These are phyloP conservation scores for Davidsoniella neocaledoniae DNA, from an alignment of 2,329 filamentous ascomycete genomes.

Conservation along the genomic window DNA sequence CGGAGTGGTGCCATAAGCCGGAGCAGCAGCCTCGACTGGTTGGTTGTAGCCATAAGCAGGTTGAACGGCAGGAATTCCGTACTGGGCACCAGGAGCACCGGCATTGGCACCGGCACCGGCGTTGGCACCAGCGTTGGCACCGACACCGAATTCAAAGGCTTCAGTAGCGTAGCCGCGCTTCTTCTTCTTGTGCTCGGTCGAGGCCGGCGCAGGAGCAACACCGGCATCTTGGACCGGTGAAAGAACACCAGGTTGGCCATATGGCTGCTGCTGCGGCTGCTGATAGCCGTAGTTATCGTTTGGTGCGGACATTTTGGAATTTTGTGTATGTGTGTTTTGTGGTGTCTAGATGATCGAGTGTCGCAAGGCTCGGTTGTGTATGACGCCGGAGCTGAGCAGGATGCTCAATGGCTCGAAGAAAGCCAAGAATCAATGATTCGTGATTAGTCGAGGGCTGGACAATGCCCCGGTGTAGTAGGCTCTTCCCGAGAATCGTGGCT, in stretches of 20 bases:
- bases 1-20: constrained; percentile 26
- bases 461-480: constrained; percentile 1
- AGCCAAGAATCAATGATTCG: neutral
- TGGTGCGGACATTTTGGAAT: constrained; percentile 35
- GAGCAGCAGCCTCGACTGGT: constrained; percentile 28
- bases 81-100: constrained; percentile 32
- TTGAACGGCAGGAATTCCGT: constrained; percentile 28
- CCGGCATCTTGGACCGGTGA: constrained; percentile 16
- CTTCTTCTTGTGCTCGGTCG: constrained; percentile 52
- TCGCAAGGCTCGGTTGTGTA: neutral
- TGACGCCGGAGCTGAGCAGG: constrained; percentile 17
- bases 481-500: too few species aligned
- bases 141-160: constrained; percentile 81
- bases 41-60: constrained; percentile 41
- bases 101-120: constrained; percentile 26
- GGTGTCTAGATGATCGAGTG: too few species aligned
- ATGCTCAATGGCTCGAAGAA: constrained; percentile 9
- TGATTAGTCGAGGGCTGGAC: neutral
- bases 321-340: neutral
- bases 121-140: constrained; percentile 51
- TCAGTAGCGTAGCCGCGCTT: constrained; percentile 89
- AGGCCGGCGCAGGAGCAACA: constrained; percentile 12
- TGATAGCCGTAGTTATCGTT: constrained; percentile 32
- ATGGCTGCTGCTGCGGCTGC: constrained; percentile 21
- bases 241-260: constrained; percentile 19